Evolutionary conservation across 257 asterid species (phyloP), one percentile per base, ranked within the genome.

Genomic region (Craterostigma plantagineum): DNA sequence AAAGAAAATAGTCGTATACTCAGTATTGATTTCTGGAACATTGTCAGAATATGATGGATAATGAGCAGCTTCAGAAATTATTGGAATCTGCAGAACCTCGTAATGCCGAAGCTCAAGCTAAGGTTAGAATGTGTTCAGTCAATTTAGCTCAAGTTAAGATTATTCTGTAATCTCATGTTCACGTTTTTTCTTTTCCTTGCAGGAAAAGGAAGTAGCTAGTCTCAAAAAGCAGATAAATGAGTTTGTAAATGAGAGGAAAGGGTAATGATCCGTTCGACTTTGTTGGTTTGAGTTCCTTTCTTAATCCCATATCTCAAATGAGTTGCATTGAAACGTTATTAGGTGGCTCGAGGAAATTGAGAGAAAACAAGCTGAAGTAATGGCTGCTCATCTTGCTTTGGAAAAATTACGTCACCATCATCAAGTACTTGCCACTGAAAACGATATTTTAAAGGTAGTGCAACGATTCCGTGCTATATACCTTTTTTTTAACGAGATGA

Each of bases 321-420:
- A 33, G 46, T 16, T 52, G 7, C 12, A 33, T 23, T 11, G 33
- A 52, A n/a, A 16, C 8, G 40, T 43, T 1, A 23, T 45, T 59
- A 90, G 99, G 57, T 90, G 99, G 99, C 67, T 90, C 4, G 94
- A 73, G 58, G 95, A 90, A 64, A 83, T 90, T 15, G 95, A 79
- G 63, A 71, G 91, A 57, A 90, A 80, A 59, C 99, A 79, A 64
- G 76, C 92, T 54, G 94, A 83, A 68, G 46, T 77, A 73, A 73
- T 90, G 70, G 76, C 92, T 51, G 72, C 80, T 14, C 86, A 64
- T 64, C 73, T 90, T 52, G 66, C 72, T 16, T 9, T 77, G 52
- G 94, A 90, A 65, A 69, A 75, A 62, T 55, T 79, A 40, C 78
- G 73, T 33, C 76, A 77, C 48, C 73, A 58, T 35, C 75, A 79